Evolutionary conservation across 2,329 filamentous ascomycete genomes (phyloP), one percentile per base, ranked within the genome.

Genomic region (Beauveria medogensis): DNA sequence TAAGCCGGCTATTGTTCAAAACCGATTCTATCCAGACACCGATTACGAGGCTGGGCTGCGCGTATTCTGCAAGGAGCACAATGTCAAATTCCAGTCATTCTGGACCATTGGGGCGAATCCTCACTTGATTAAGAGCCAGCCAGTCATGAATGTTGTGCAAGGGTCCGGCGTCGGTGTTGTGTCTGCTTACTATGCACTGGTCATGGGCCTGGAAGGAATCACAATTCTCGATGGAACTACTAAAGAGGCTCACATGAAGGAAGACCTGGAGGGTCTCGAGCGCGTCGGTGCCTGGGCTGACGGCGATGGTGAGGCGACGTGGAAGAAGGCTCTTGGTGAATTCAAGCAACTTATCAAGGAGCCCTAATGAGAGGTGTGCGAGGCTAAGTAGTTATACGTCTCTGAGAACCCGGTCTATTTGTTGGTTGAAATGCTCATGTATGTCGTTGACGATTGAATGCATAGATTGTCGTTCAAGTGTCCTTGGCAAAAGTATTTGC

Each of bases 401-500:
- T 20, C 40, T 12, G 20, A 2, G 24, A 14, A 5, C 37, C 22
- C 12, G n/a, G 14, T 52, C 18, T 12, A 53, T 9, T 34, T 30
- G n/a, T 53, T 30, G 18, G 56, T 53, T 41, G 2, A 3, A 46
- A 50, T 55, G 30, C 22, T 22, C 43, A 3, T 48, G 34, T 55
- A 24, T 55, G n/a, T 20, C 2, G 14, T 43, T 40, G 12, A n/a
- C 41, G 20, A 43, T 46, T 10, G 51, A 51, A 43, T 41, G 28
- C 57, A 59, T 65, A n/a, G 30, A 51, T 48, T 12, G 53, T 48
- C 55, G 64, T 63, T 60, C 64, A 66, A 43, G 69, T 67, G 50
- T 81, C 80, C 63, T 85, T 86, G 16, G 84, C 85, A 73, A 88
- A 88, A 0, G 84, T 87, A 63, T 85, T 85, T 43, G 85, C 85